Base-by-base conservation (phyloP, 345 rosid species). In the Boechera retrofracta region DNA sequence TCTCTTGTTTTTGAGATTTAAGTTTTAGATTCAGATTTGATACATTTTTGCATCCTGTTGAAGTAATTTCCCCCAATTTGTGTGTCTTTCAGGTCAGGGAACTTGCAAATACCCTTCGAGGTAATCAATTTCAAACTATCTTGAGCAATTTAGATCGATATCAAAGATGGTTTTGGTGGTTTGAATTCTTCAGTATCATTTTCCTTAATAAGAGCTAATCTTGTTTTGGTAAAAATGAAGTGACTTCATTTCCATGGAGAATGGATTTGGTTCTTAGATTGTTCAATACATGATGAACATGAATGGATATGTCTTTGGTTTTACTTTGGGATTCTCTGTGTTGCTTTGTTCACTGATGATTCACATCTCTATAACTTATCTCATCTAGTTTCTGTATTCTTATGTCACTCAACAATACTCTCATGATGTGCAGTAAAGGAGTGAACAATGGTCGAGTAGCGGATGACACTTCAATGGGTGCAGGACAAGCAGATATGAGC, bases 31-130 rank as follows among this genome's bases (percentile, higher is more conserved):
- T 73, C 33, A 10, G 24, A 44, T 51, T 49, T 53, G 54, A 53
- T 64, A 55, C 1, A 42, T 64, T 18, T 73, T n/a, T 52, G 77
- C 10, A 3, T 10, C 9, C 44, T 71, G 51, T 33, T 74, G 51
- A 74, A 56, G 29, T 75, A 1, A 31, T 75, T 67, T 66, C 4
- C 5, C 41, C 41, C 10, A 12, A 32, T 57, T 16, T 67, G 61
- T 75, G 54, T 76, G 28, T 51, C 24, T 68, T 61, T 53, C 74
- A 76, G 79, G 75, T 77, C 76, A 55, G n/a, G 80, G 80, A 77
- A 77, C 66, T 70, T 77, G 80, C 76, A 77, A 47, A 29, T 71
- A 7, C 41, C 80, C 80, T 70, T 77, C 80, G 51, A 77, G 80
- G 80, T 77, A 67, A 58, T 5, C 2, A 44, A 3, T 42, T 36